Conservation (phyloP, 2,329 filamentous ascomycete species). For the Blumeriella jaapii region DNA sequence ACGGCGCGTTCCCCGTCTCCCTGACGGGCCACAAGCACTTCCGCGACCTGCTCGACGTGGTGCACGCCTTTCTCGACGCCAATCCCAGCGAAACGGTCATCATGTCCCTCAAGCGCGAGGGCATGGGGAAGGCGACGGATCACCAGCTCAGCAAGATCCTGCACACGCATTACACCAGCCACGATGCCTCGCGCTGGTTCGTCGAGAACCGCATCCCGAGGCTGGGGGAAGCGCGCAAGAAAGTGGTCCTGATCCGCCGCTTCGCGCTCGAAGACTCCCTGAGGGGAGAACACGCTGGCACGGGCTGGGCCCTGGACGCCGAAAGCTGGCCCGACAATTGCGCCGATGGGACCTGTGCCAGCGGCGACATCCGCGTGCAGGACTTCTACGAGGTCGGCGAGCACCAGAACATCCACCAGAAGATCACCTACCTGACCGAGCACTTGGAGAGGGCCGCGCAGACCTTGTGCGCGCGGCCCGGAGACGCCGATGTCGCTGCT, state of each 20-base stretch:
- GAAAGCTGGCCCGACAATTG: conserved; percentile 80
- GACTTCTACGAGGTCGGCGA: conserved; percentile 87
- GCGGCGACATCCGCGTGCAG: conserved; percentile 72
- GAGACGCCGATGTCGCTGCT: conserved; percentile 23
- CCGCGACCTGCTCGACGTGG: conserved; percentile 55
- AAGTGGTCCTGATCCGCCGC: conserved; percentile 73
- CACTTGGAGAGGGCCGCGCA: conserved; percentile 65
- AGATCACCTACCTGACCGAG: conserved; percentile 60
- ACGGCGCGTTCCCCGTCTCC: conserved; percentile 80
- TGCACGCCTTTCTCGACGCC: conserved; percentile 63
- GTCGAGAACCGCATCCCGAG: conserved; percentile 65
- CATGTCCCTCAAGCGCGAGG: conserved; percentile 84
- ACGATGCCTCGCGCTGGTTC: conserved; percentile 56
- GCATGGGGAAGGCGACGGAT: conserved; percentile 69
- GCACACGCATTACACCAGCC: conserved; percentile 59
- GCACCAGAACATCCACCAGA: conserved; percentile 64
- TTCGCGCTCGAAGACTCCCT: conserved; percentile 54
- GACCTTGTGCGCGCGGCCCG: conserved; percentile 35
- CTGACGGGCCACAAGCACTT: conserved; percentile 75
- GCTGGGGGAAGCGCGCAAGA: conserved; percentile 68
- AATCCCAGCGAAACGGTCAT: conserved; percentile 77
- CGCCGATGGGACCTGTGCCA: conserved; percentile 56
- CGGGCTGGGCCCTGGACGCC: conserved; percentile 49
- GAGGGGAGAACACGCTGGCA: conserved; percentile 36
- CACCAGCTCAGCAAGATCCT: conserved; percentile 66